A percentile compares a stretch with the other conserved stretches of the same genome.
Evolutionary conservation across 2,329 filamentous ascomycete species (phyloP).

Genomic region (Alternaria gaisen): DNA sequence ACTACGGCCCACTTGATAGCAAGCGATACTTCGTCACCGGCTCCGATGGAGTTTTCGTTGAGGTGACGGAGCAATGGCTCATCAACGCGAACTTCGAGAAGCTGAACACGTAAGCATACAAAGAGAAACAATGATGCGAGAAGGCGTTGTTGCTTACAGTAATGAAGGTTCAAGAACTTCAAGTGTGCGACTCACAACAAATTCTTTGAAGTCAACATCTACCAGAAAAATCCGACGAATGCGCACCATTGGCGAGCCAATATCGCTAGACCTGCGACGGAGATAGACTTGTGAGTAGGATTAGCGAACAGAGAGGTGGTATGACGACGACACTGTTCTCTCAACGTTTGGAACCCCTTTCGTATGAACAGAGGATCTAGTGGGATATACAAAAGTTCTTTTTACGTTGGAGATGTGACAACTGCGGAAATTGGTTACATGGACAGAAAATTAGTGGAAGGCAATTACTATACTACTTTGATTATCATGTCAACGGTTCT

Average conservation of each 20-base stretch:
- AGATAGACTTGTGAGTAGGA: constrained; percentile 46
- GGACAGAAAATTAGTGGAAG: neutral
- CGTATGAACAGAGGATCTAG: too few relatives aligned
- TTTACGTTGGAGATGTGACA: too few relatives aligned
- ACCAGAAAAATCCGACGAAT: constrained; percentile 59
- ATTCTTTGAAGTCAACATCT: constrained; percentile 62
- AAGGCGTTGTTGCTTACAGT: constrained; percentile 4
- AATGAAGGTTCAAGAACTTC: constrained; percentile 58
- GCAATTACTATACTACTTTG: neutral
- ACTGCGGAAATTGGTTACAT: too few relatives aligned
- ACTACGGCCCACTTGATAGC: constrained; percentile 56
- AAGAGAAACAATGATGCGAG: neutral
- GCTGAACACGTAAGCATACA: constrained; percentile 51
- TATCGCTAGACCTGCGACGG: constrained; percentile 52
- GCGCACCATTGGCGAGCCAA: constrained; percentile 57
- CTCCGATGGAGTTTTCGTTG: constrained; percentile 29
- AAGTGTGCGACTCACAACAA: constrained; percentile 55
- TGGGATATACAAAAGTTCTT: too few relatives aligned
- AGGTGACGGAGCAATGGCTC: constrained; percentile 51
- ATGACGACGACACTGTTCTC: too few relatives aligned
- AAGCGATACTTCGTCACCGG: constrained; percentile 54
- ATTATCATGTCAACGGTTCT: neutral
- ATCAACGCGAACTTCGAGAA: constrained; percentile 57
- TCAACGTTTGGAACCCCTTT: too few relatives aligned
- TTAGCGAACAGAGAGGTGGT: too few relatives aligned